Evolutionary conservation across 495 filamentous ascomycete genomes (phyloP), one percentile per base, ranked within the genome.

Genomic region (Daldinia bambusicola): DNA sequence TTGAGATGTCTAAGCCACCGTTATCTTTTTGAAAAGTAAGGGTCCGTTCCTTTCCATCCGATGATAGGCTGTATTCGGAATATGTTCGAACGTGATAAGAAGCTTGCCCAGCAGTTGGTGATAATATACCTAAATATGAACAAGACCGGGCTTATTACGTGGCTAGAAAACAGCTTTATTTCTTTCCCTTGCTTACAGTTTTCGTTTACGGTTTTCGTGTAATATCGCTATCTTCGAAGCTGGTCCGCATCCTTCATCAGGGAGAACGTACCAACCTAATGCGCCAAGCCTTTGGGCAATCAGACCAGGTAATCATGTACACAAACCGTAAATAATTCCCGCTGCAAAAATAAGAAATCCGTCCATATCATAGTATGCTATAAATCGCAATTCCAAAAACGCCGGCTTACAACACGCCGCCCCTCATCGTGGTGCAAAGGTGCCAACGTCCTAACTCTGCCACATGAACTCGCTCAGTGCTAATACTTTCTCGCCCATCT

Each of bases 381-480:
- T 53, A 53, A 31, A 32, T 32, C 53, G 3, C 2, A 34, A 18
- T 37, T 6, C 53, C 53, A 18, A 43, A 50, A 63, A 48, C 69
- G 43, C 48, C 36, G 14, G 50, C 6, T 53, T 41, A 26, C 10
- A 10, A 34, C 20, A 14, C 1, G 13, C 18, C 52, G 7, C 52
- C 36, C 18, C 16, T 37, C 9, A 14, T 31, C 52, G 57, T 34
- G 53, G 40, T 36, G n/a, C 36, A 43, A 55, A 53, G 51, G 34
- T 45, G 51, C 55, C 59, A 52, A 34, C 37, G 6, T 48, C 20
- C 53, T 55, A 86, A 43, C 77, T 83, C 74, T 86, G 83, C 92
- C 92, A 95, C 88, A 93, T 88, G 70, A 89, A 82, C 83, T 97
- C 93, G 70, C 90, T 93, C 79, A 97, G 80, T 66, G 86, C 84